Evolutionary conservation across 768 basidiomycete genomes (phyloP).

Genomic region (Hypsizygus marmoreus): DNA sequence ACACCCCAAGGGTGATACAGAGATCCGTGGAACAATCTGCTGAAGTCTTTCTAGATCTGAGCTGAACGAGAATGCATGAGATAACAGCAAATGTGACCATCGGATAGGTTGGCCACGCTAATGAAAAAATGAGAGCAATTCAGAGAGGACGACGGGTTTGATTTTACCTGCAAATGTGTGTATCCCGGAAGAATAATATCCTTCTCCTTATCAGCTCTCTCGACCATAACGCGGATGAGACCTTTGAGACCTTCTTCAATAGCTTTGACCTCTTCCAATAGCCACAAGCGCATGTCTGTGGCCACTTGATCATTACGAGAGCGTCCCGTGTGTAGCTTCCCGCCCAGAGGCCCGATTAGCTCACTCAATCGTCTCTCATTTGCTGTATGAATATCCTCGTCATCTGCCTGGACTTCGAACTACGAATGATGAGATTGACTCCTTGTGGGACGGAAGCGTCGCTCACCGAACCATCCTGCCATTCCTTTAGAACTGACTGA

Average conservation of each 20-base stretch:
- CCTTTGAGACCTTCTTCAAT: constrained; percentile 71
- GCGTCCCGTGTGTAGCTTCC: constrained; percentile 96
- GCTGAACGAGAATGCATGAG: constrained; percentile 93
- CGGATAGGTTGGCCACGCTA: constrained; percentile 98
- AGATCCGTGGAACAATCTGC: constrained; percentile 86
- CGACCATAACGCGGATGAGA: constrained; percentile 85
- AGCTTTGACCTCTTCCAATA: constrained; percentile 73
- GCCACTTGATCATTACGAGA: constrained; percentile 99
- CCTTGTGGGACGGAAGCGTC: constrained; percentile 4
- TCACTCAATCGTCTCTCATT: constrained; percentile 95
- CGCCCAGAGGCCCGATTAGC: constrained; percentile 88
- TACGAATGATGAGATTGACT: constrained; percentile 26
- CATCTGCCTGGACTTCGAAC: constrained; percentile 82
- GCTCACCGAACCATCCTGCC: constrained; percentile 75
- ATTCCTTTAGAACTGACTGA: constrained; percentile 76
- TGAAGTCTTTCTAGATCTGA: constrained; percentile 84
- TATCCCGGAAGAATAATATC: constrained; percentile 93
- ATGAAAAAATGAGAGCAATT: not conserved
- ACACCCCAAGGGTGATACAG: constrained; percentile 90
- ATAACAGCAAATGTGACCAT: constrained; percentile 96
- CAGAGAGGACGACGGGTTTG: constrained; percentile 1
- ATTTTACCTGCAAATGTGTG: constrained; percentile 92
- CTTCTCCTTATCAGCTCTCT: constrained; percentile 92
- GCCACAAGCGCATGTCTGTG: constrained; percentile 97
- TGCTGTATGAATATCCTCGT: constrained; percentile 99